Conservation (phyloP, 129 eudicot species). For the Ambrosia artemisiifolia region DNA sequence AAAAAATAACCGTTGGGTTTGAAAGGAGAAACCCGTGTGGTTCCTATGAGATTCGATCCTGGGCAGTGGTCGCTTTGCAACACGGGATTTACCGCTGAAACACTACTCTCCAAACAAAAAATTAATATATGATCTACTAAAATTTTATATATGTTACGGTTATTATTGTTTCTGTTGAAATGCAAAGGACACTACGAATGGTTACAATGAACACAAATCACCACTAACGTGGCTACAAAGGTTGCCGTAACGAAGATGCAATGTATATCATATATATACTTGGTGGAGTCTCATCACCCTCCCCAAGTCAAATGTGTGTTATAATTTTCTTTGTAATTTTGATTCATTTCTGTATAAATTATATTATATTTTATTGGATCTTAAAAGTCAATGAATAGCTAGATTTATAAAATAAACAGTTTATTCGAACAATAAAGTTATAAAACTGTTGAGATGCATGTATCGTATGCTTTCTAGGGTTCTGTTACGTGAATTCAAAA, state of each 20-base stretch:
- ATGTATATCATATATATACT: not conserved
- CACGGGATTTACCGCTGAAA: no score
- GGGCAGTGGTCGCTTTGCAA: no score
- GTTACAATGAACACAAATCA: not conserved
- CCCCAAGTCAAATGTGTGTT: constrained; percentile 4
- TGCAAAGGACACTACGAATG: constrained; percentile 1
- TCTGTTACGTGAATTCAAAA: no score
- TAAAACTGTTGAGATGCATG: not conserved
- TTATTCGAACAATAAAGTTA: not conserved
- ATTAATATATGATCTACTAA: not conserved
- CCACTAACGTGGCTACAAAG: constrained; percentile 8
- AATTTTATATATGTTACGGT: not conserved
- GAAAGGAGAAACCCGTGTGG: no score
- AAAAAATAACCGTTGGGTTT: no score
- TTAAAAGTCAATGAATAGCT: not conserved
- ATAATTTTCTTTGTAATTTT: not conserved
- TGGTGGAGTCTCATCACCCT: constrained; percentile 16
- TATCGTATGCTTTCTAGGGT: not conserved
- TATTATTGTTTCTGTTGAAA: not conserved
- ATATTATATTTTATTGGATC: not conserved
- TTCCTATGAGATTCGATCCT: no score
- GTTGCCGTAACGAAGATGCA: constrained; percentile 15
- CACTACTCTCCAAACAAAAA: no score
- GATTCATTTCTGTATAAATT: not conserved
- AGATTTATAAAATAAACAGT: not conserved